Percentiles rank a stretch among this genome's conserved stretches.
Evolutionary conservation across 192 early-diverging fungal species (phyloP).

Genomic region (Blastocladiella britannica): DNA sequence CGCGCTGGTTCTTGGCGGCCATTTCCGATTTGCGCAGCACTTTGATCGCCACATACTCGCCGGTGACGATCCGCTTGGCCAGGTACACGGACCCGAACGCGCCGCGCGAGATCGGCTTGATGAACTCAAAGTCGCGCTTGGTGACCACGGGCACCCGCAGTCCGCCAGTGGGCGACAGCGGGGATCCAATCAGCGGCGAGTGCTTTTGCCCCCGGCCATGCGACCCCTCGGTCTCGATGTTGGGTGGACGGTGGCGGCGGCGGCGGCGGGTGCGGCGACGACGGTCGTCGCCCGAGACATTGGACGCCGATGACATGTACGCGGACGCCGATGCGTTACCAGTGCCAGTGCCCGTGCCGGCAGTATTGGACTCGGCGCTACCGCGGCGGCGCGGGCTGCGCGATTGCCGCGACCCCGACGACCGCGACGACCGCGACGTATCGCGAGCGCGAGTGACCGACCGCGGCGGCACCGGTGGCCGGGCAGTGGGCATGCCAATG

Average conservation of each 20-base stretch:
- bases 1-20: slow-evolving; percentile 81
- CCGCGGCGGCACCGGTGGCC: too few relatives aligned
- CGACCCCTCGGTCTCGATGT: slow-evolving; percentile 12
- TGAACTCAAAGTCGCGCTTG: slow-evolving; percentile 76
- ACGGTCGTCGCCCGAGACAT: slow-evolving; percentile 12
- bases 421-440: neutral
- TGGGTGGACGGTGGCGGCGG: slow-evolving; percentile 5
- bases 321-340: neutral
- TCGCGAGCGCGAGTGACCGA: too few relatives aligned
- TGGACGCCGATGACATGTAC: slow-evolving; percentile 2
- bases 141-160: slow-evolving; percentile 22
- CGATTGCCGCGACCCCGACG: neutral
- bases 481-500: neutral
- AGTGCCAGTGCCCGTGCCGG: neutral
- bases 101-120: slow-evolving; percentile 78
- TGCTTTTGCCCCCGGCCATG: slow-evolving; percentile 10
- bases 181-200: slow-evolving; percentile 12
- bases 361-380: too few relatives aligned
- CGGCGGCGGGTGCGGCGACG: slow-evolving; percentile 6
- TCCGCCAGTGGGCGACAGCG: slow-evolving; percentile 17
- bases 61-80: slow-evolving; percentile 62
- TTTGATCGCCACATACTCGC: slow-evolving; percentile 75
- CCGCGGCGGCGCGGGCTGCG: neutral
- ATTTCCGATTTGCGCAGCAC: slow-evolving; percentile 69
- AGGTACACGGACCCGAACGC: slow-evolving; percentile 73